Percentiles rank a stretch among this genome's conserved stretches.
Conservation (phyloP, 345 rosid genomes). For the Dipteronia sinensis region DNA sequence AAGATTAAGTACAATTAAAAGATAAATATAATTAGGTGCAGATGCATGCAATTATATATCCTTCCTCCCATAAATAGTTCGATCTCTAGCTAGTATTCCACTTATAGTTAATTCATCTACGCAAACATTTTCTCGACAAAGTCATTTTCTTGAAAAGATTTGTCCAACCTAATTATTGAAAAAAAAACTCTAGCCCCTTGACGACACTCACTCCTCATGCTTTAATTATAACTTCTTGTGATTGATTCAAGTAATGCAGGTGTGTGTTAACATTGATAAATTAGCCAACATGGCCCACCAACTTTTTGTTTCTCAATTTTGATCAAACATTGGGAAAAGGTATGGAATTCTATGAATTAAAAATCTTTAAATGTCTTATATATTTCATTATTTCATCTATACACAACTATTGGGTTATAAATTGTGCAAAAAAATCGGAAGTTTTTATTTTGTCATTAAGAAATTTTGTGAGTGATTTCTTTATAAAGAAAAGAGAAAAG, state of each 20-base stretch:
- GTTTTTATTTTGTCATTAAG: neutral
- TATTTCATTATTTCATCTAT: too few species aligned
- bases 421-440: too few species aligned
- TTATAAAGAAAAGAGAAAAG: too few species aligned
- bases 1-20: neutral
- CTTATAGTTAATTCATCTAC: neutral
- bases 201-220: neutral
- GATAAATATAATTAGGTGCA: neutral
- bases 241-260: constrained; percentile 8
- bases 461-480: too few species aligned
- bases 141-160: constrained; percentile 4
- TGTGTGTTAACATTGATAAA: constrained; percentile 1
- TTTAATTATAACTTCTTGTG: neutral
- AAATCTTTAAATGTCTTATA: too few species aligned
- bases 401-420: too few species aligned
- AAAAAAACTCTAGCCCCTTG: neutral
- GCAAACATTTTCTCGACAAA: constrained; percentile 1
- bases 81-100: too few species aligned
- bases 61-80: neutral
- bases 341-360: too few species aligned
- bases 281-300: constrained; percentile 16
- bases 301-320: neutral
- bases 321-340: too few species aligned
- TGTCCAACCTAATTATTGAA: constrained; percentile 18
- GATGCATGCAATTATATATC: neutral